These are phyloP conservation scores for Adansonia rubrostipa DNA, from an alignment of 441 rosid genomes.

Conservation along the genomic window DNA sequence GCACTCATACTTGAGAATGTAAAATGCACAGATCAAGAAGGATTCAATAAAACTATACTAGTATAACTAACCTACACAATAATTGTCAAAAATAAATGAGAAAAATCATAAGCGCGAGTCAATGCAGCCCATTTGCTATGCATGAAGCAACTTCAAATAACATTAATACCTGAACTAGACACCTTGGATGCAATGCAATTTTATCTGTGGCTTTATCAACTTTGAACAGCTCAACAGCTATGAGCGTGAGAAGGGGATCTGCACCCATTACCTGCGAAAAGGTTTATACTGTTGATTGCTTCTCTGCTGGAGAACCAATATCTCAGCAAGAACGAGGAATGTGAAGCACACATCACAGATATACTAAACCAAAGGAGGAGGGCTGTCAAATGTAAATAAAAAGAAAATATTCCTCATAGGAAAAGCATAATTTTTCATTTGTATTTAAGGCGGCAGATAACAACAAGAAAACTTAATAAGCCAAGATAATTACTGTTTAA, in stretches of 20 bases:
- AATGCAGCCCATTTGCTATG: not conserved
- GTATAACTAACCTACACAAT: not conserved
- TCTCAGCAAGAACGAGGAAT: conserved; percentile 12
- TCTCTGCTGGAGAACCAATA: not conserved
- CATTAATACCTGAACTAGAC: conserved; percentile 81
- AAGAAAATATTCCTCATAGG: not conserved
- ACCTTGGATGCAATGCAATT: conserved; percentile 79
- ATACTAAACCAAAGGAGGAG: conserved; percentile 3
- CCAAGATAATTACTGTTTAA: conserved; percentile 9
- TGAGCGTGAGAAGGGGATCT: conserved; percentile 88
- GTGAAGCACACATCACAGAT: not conserved
- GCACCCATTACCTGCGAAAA: conserved; percentile 80
- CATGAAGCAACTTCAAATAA: conserved; percentile 14
- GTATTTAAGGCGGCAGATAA: not conserved
- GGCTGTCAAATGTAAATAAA: not conserved
- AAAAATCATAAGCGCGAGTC: not conserved
- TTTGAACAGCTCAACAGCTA: conserved; percentile 94
- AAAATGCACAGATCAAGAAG: conserved; percentile 8
- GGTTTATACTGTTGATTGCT: conserved; percentile 5
- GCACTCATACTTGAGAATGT: not conserved
- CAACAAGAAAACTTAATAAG: conserved; percentile 5
- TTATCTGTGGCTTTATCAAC: conserved; percentile 69
- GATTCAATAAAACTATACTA: not conserved
- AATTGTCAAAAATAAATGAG: not conserved
- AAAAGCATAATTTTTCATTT: not conserved